phyloP scores from a whole-genome alignment of 2,329 filamentous ascomycete genomes.

The Malbranchea zuffiana region DNA sequence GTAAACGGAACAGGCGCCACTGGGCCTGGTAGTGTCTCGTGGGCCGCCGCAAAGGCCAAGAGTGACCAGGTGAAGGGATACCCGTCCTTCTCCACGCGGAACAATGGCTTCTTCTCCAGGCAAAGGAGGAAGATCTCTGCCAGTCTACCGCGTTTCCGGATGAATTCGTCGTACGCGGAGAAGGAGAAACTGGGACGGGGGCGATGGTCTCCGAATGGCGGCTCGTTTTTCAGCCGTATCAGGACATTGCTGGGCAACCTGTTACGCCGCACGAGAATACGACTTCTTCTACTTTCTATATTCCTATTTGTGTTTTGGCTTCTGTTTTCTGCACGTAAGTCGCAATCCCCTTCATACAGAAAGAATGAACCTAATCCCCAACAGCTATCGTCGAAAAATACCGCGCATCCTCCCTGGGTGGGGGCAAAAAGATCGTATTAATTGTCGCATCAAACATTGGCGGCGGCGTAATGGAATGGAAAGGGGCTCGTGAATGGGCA shows the following conservation, averaged over 20 bases:
- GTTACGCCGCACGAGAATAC: slow-evolving; percentile 55
- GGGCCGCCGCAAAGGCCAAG: slow-evolving; percentile 72
- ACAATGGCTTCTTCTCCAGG: slow-evolving; percentile 76
- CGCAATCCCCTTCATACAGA: neutral
- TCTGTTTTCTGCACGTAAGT: slow-evolving; percentile 66
- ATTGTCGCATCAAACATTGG: slow-evolving; percentile 89
- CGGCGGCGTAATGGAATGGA: slow-evolving; percentile 98
- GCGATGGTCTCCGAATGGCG: slow-evolving; percentile 39
- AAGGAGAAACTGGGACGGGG: slow-evolving; percentile 65
- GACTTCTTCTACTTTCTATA: slow-evolving; percentile 48
- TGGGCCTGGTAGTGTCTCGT: slow-evolving; percentile 46
- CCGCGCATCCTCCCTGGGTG: slow-evolving; percentile 63
- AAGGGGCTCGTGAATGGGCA: slow-evolving; percentile 92
- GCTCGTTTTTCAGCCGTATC: slow-evolving; percentile 24
- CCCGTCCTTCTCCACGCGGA: slow-evolving; percentile 67
- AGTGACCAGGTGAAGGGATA: slow-evolving; percentile 63
- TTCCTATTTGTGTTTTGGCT: slow-evolving; percentile 52
- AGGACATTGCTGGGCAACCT: slow-evolving; percentile 37
- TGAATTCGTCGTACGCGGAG: slow-evolving; percentile 47
- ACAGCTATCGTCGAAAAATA: slow-evolving; percentile 50
- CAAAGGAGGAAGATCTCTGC: slow-evolving; percentile 73
- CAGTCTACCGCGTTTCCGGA: slow-evolving; percentile 63
- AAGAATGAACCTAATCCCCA: slow-evolving; percentile 15
- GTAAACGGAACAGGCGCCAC: slow-evolving; percentile 11
- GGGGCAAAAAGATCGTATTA: slow-evolving; percentile 83